Percentiles rank a stretch among this genome's conserved stretches.
Evolutionary conservation across 805 yeast species (phyloP).

Genomic region (Ogataea paradorogensis): DNA sequence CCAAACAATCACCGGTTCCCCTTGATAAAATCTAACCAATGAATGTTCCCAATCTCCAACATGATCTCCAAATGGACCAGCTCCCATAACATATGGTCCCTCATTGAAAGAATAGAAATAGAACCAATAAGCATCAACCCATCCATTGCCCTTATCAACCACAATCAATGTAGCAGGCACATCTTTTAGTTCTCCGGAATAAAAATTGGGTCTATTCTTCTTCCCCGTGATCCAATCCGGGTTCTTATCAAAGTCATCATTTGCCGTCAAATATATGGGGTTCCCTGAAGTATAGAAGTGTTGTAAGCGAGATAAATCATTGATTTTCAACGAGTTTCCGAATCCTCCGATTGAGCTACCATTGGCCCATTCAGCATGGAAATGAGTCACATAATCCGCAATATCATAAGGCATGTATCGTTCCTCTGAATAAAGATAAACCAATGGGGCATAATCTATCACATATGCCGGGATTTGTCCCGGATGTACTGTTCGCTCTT

Average conservation of each 20-base stretch:
- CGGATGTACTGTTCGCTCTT: constrained; percentile 38
- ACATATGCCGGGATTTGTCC: constrained; percentile 68
- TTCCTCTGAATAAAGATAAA: constrained; percentile 88
- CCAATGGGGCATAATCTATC: constrained; percentile 67
- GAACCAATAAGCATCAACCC: constrained; percentile 96
- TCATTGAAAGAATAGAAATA: constrained; percentile 90
- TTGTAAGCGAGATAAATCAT: constrained; percentile 37
- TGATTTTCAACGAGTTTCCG: constrained; percentile 25
- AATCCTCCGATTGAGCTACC: constrained; percentile 39
- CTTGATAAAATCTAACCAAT: constrained; percentile 76
- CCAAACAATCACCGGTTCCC: constrained; percentile 83
- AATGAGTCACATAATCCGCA: constrained; percentile 62
- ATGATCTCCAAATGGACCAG: constrained; percentile 96
- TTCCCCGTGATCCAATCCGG: constrained; percentile 87
- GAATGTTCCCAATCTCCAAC: constrained; percentile 99
- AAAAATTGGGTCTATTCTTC: constrained; percentile 61
- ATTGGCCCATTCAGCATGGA: constrained; percentile 52
- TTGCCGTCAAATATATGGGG: constrained; percentile 58
- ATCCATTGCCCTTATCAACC: constrained; percentile 89
- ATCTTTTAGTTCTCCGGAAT: constrained; percentile 64
- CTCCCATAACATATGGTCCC: constrained; percentile 97
- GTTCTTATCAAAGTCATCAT: constrained; percentile 63
- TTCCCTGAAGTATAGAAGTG: constrained; percentile 26
- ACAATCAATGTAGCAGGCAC: constrained; percentile 84
- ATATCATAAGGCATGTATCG: constrained; percentile 81